Percentiles rank a stretch among this genome's conserved stretches.
Conservation (phyloP, 768 basidiomycete species). For the Podaxis carcinomalis region DNA sequence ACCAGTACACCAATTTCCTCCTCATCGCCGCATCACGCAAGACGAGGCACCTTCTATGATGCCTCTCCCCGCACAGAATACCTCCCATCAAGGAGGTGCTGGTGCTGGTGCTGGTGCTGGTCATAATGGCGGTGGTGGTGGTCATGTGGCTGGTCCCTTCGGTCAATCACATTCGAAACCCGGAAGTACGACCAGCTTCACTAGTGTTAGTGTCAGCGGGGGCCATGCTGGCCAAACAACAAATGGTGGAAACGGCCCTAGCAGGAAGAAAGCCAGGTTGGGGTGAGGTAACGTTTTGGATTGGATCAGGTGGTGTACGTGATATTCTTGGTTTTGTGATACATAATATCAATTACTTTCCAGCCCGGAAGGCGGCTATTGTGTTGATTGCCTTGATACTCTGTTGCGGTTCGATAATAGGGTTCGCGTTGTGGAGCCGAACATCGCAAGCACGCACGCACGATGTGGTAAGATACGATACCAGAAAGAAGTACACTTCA, state of each 20-base stretch:
- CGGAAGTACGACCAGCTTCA: constrained; percentile 60
- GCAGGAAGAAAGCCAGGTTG: constrained; percentile 59
- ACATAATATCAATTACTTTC: constrained; percentile 5
- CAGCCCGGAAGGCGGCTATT: background rate
- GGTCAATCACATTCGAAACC: constrained; percentile 54
- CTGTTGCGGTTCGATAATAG: background rate
- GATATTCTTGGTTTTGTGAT: background rate
- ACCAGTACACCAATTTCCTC: constrained; percentile 66
- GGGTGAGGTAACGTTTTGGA: constrained; percentile 22
- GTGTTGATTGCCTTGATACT: background rate
- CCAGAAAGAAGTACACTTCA: background rate
- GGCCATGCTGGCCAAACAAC: constrained; percentile 31
- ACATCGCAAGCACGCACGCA: background rate
- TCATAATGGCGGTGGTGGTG: constrained; percentile 24
- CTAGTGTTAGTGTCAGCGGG: constrained; percentile 56
- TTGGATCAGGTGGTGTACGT: constrained; percentile 3
- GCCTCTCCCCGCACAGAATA: constrained; percentile 48
- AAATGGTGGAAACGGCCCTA: constrained; percentile 29
- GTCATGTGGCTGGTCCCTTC: constrained; percentile 37
- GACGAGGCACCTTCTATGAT: constrained; percentile 91
- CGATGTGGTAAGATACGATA: background rate
- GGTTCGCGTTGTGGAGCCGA: background rate
- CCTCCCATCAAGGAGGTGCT: constrained; percentile 32
- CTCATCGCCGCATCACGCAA: constrained; percentile 83
- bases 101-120: constrained; percentile 18